Conservation (phyloP, 768 basidiomycete species). For the Boletellus emodensis region DNA sequence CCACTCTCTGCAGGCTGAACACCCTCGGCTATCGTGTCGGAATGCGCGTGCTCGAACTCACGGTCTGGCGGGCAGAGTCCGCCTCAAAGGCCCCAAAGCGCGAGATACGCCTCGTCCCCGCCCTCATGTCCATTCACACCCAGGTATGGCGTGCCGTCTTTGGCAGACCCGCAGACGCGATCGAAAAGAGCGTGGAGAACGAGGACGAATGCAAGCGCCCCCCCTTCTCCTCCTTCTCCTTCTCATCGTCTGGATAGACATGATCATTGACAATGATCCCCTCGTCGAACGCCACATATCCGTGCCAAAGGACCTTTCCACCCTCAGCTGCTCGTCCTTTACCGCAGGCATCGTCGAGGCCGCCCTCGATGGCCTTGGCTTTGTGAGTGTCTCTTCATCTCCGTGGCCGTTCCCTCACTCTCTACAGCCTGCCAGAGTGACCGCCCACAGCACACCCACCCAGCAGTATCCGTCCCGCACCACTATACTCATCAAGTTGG, state of each 20-base stretch:
- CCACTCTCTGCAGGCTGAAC: conserved; percentile 58
- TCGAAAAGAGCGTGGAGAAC: conserved; percentile 95
- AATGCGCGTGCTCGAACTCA: conserved; percentile 78
- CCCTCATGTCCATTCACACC: conserved; percentile 91
- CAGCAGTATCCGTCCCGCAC: conserved; percentile 77
- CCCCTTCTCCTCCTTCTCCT: background rate
- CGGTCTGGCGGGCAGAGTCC: conserved; percentile 75
- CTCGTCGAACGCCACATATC: conserved; percentile 88
- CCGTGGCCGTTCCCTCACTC: conserved; percentile 9
- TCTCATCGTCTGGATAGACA: conserved; percentile 51
- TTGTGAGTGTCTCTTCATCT: conserved; percentile 55
- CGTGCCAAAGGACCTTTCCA: conserved; percentile 90
- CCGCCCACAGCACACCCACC: conserved; percentile 89
- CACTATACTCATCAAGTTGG: conserved; percentile 96
- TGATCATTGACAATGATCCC: conserved; percentile 98
- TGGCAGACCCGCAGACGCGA: conserved; percentile 88
- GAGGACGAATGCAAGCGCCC: conserved; percentile 82
- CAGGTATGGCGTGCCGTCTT: conserved; percentile 95
- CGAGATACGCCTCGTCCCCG: conserved; percentile 85
- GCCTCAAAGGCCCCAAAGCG: conserved; percentile 87
- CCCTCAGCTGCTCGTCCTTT: conserved; percentile 94
- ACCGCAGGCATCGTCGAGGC: conserved; percentile 98
- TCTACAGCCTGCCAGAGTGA: conserved; percentile 87
- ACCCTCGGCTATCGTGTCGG: conserved; percentile 93
- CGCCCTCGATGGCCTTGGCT: conserved; percentile 88